Evolutionary conservation across 352 stramenopile species (phyloP), one percentile per base, ranked within the genome.

Genomic region (Globisporangium emineosum): DNA sequence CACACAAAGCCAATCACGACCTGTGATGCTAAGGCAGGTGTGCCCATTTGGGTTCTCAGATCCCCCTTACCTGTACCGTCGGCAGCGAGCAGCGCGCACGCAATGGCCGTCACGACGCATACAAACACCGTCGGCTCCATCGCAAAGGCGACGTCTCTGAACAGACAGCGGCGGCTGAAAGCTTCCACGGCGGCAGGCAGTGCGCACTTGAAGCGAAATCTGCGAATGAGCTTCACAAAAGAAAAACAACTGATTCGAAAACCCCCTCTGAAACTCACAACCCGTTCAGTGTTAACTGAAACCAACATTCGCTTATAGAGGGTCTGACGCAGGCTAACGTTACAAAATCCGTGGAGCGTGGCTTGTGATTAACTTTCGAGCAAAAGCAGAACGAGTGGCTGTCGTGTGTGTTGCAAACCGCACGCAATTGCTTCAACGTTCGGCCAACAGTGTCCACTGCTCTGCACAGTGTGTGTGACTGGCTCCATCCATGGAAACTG

Each of bases 101-200:
- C 66, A 32, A 82, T 43, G 29, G 75, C 75, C 3, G 87, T 65
- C 10, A 68, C 66, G 40, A 86, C 49, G 51, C 75, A 88, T 43
- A 76, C 76, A 54, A 88, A 78, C 43, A 90, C 74, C n/a, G 81
- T 86, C 63, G 69, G 23, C 68, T 88, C 79, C 78, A 87, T 88
- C 17, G 25, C 15, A 33, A 2, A 8, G 27, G 17, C 17, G 49
- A 3, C 8, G 27, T 47, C 40, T 47, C 40, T 47, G 21, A 0
- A 0, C 40, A 47, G 40, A 17, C 17, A 47, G 40, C 17, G 10
- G 40, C 40, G 15, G 13, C 13, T n/a, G 8, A n/a, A 45, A 9
- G 15, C 37, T 45, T n/a, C 37, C 5, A 45, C 37, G 15, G 37
- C 5, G 0, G 32, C 33, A 40, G 15, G 5, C 12, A 49, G 19